These are phyloP conservation scores for Prunus mongolica DNA, from an alignment of 306 rosid species.

Conservation along the genomic window DNA sequence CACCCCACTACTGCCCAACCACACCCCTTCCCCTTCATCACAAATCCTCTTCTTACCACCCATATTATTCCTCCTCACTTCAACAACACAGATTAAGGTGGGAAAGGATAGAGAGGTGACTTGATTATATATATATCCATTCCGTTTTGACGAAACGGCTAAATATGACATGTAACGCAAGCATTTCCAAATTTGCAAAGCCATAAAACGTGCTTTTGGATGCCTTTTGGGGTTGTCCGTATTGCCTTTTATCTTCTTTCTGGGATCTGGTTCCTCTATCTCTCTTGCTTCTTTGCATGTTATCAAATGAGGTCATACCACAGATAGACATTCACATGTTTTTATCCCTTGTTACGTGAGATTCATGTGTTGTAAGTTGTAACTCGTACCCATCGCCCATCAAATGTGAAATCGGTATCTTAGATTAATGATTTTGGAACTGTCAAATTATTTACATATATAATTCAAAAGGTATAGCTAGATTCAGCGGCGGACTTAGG, in stretches of 20 bases:
- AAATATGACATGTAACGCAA: no score
- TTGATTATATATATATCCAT: neutral
- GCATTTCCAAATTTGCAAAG: neutral
- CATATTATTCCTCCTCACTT: no score
- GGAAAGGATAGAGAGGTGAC: neutral
- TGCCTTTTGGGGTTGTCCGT: conserved; percentile 8
- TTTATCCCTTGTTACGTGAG: neutral
- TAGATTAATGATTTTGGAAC: no score
- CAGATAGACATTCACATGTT: neutral
- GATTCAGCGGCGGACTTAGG: no score
- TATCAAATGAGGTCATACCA: neutral
- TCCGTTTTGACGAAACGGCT: conserved; percentile 15
- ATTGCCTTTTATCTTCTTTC: conserved; percentile 2
- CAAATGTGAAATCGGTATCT: no score
- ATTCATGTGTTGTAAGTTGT: neutral
- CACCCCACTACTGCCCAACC: neutral
- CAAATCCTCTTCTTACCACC: no score
- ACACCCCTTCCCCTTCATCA: neutral
- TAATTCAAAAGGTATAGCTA: no score
- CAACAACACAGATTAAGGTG: neutral
- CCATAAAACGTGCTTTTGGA: conserved; percentile 15
- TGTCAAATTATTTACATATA: no score
- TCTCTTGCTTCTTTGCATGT: conserved; percentile 15
- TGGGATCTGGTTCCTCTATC: neutral
- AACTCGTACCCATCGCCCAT: neutral